Percentiles rank a stretch among this genome's conserved stretches.
Conservation (phyloP, 371 early-diverging fungal species). For the Mucor ambiguus region DNA sequence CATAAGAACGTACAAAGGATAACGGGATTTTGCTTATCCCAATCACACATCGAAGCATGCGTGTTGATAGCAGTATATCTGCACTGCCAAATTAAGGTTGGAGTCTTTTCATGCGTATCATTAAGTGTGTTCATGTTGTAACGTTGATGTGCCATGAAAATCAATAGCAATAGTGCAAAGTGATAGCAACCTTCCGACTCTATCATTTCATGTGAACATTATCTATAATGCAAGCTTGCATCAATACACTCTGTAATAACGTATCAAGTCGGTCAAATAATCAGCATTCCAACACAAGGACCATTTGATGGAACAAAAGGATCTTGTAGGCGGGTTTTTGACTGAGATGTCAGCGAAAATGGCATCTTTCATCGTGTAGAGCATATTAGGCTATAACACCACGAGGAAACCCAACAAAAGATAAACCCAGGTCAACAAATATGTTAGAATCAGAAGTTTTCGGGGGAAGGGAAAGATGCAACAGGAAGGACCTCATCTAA, state of each 20-base stretch:
- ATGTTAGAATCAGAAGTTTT: no score
- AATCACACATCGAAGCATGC: no score
- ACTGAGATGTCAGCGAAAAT: background rate
- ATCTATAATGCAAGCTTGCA: background rate
- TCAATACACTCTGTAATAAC: background rate
- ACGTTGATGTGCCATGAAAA: no score
- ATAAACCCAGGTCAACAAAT: background rate
- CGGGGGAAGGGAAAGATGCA: no score
- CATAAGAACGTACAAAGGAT: no score
- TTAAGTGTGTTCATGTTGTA: no score
- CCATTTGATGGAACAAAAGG: background rate
- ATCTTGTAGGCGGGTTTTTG: background rate
- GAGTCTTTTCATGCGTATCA: no score
- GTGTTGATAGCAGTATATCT: no score
- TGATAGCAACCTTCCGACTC: background rate
- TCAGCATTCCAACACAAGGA: background rate
- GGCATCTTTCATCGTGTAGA: background rate
- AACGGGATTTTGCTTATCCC: no score
- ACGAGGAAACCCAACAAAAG: background rate
- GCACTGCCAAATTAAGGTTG: no score
- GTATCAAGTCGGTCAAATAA: background rate
- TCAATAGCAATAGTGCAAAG: no score
- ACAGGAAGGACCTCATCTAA: no score
- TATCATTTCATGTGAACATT: background rate
- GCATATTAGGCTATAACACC: background rate